Base-by-base conservation (phyloP, 768 basidiomycete genomes). In the Trametes maxima region DNA sequence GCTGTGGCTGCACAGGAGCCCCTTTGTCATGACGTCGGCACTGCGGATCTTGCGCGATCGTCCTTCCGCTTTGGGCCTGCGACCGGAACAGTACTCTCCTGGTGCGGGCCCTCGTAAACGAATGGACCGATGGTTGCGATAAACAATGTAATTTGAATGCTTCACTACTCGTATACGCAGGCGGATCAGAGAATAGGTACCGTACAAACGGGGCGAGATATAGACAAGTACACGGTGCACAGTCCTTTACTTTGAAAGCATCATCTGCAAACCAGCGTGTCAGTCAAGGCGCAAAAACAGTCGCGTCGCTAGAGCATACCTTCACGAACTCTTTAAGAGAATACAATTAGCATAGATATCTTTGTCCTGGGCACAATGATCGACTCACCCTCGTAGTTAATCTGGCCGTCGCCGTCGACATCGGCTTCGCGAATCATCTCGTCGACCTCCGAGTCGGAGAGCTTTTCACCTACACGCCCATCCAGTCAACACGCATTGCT, bases 401-500 rank as follows among this genome's bases (percentile, higher is more conserved):
- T 91, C 77, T 93, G 91, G n/a, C 93, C 93, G 73, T 94, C 92
- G 53, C 95, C 94, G 70, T 97, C 93, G 52, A 93, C 82, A 72
- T 97, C 94, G 58, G 94, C 95, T 77, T 97, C 95, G 56, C 94
- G 87, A 73, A 97, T 97, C 94, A 97, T 95, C 80, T 95, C 94
- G 62, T 93, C 90, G 65, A 95, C 93, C 76, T 96, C 94, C 8
- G 71, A 80, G 65, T 95, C 93, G 13, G 90, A 82, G 59, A 95
- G 79, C 75, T 94, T 94, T 81, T 95, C 94, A 59, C 92, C 90
- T 86, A 70, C 65, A 62, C 19, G 33, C 35, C 44, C 24, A 45
- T 54, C 50, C 57, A n/a, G 47, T 47, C 12, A 21, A n/a, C 1
- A 7, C 42, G 5, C 19, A 21, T 8, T 10, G 14, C 36, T 3